Evolutionary conservation across 306 rosid species (phyloP), one percentile per base, ranked within the genome.

Genomic region (Sicyos baderoa): DNA sequence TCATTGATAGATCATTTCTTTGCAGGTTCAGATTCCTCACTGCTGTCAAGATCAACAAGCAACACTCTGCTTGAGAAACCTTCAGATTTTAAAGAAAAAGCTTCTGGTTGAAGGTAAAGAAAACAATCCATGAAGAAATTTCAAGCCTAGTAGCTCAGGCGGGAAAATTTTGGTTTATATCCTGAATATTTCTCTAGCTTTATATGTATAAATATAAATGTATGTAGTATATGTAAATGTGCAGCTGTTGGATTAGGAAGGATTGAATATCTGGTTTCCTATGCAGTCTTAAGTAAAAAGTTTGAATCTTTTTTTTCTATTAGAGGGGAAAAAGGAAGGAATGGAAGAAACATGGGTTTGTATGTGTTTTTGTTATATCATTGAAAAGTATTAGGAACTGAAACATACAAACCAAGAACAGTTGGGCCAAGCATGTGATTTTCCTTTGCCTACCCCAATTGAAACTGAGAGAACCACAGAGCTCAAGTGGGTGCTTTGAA

Each of bases 11-110:
- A 49, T n/a, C 19, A 15, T 76, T 12, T 48, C 35, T 37, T 58
- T 29, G 13, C 78, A 93, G 96, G 86, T 52, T 74, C 86, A 44
- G 89, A 90, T 37, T 70, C 82, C 74, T 75, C 82, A 22, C 81
- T 82, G 76, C 69, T 85, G 16, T 78, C 94, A 27, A 81, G 88
- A 54, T 83, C 80, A 0, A 89, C 57, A 66, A 89, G 91, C 60
- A 87, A 83, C 51, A 79, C 90, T 7, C 79, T 82, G 35, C 80
- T 74, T 9, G 89, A 85, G 53, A 80, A 76, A 71, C 53, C 84
- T 6, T 71, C 76, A 23, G 84, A 82, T 50, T 51, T 56, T 22
- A 75, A 88, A 32, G 74, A 77, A 35, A 86, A 69, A 9, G 77
- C 88, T 5, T 42, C 9, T 19, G 54, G 40, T 13, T 21, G 78